Percentiles rank a stretch among this genome's conserved stretches.
These are phyloP conservation scores for Scheffersomyces quercinus DNA, from an alignment of 1,139 yeast genomes.

Conservation along the genomic window DNA sequence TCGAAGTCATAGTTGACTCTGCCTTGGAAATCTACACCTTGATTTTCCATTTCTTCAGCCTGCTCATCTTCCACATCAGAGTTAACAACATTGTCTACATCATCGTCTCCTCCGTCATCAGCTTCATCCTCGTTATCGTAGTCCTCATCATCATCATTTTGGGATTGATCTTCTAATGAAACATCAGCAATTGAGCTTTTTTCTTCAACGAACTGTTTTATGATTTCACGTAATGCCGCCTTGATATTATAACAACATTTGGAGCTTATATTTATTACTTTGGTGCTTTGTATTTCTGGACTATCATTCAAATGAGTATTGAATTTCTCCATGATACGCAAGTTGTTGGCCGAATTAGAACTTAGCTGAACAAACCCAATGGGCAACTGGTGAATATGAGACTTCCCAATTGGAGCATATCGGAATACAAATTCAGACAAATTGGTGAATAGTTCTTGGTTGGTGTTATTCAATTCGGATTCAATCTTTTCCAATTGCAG, in stretches of 20 bases:
- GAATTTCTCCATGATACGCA: slow-evolving; percentile 47
- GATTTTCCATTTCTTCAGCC: slow-evolving; percentile 12
- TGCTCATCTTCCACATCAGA: slow-evolving; percentile 11
- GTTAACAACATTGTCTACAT: slow-evolving; percentile 11
- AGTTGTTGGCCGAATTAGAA: slow-evolving; percentile 58
- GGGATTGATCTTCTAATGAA: slow-evolving; percentile 3
- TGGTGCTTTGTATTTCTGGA: slow-evolving; percentile 14
- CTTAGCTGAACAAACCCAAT: slow-evolving; percentile 53
- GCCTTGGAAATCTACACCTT: slow-evolving; percentile 15
- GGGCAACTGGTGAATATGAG: slow-evolving; percentile 23
- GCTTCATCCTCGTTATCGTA: slow-evolving; percentile 13
- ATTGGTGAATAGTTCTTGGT: slow-evolving; percentile 35
- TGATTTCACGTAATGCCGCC: slow-evolving; percentile 38
- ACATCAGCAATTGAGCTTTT: not conserved
- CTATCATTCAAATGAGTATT: slow-evolving; percentile 21
- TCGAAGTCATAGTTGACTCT: slow-evolving; percentile 54
- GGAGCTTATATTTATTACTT: slow-evolving; percentile 40
- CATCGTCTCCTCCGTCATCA: slow-evolving; percentile 14
- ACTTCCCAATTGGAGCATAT: too few relatives aligned
- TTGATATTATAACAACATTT: slow-evolving; percentile 45
- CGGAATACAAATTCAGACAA: slow-evolving; percentile 23
- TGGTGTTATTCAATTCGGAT: slow-evolving; percentile 37
- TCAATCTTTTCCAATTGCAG: slow-evolving; percentile 38
- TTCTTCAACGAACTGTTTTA: slow-evolving; percentile 27
- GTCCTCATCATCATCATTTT: slow-evolving; percentile 14